These are phyloP conservation scores for Triticum aestivum DNA, from an alignment of 176 grass and related monocot species.

Conservation along the genomic window IWGSC_CS_RefSeq_v2.1 NC_057814.1:81250241-81250740, in stretches of 20 bases:
- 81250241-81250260: neutral
- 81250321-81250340: conserved; percentile 93
- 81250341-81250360: neutral
- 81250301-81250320: conserved; percentile 96
- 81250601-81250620: neutral
- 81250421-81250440: neutral
- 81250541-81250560: neutral
- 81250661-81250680: too few species aligned
- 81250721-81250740: neutral
- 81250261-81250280: neutral
- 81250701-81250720: conserved; percentile 12
- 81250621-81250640: neutral
- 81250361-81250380: neutral
- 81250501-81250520: neutral
- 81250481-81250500: too few species aligned
- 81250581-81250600: neutral
- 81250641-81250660: neutral
- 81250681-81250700: neutral
- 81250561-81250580: neutral
- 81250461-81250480: neutral
- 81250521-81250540: conserved; percentile 4
- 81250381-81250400: conserved; percentile 10
- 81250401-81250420: neutral
- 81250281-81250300: conserved; percentile 84
- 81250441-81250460: neutral